Evolutionary conservation across 768 basidiomycete species (phyloP), one percentile per base, ranked within the genome.

Genomic region (Pulveroboletus sp.): DNA sequence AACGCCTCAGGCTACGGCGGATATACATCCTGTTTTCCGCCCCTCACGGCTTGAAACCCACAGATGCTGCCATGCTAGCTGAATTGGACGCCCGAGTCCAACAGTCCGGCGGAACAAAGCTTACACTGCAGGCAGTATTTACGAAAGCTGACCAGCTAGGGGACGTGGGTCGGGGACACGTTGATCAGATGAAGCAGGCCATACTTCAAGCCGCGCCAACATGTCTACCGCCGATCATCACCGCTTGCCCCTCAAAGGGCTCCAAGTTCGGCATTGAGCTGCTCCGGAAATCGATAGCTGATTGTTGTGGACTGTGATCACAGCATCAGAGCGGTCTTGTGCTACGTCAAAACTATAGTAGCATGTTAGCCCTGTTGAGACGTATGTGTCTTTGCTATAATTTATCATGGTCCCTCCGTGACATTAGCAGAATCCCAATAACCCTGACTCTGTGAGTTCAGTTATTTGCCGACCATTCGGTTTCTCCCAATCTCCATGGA

Each of bases 21-120:
- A 73, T 89, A 24, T 90, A 83, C 64, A 76, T 89, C 51, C 68
- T 87, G 5, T 74, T 90, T 62, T 85, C 85, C 58, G 83, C 77
- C 5, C 79, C 79, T 55, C 85, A 89, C 54, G 75, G 80, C 0
- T 49, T 89, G 7, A 80, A 76, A 49, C 63, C 71, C 26, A 70
- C 69, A 31, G 89, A 91, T 59, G 62, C 66, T 8, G 69, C 71
- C 43, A 89, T 90, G 86, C 76, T 90, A 3, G 56, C 65, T 11
- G 71, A 78, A 37, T 73, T 89, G 32, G 61, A 64, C 28, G 15
- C 49, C 24, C 58, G 46, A 21, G 53, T 58, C 64, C 62, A 60
- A 56, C 73, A 51, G 58, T 68, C 51, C 45, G 52, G 65, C 52
- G 56, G 58, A 64, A 40, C 69, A 69, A 37, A 73, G 71, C 82